These are phyloP conservation scores for Nicotiana attenuata DNA, from an alignment of 257 asterid genomes.

Conservation along the genomic window DNA sequence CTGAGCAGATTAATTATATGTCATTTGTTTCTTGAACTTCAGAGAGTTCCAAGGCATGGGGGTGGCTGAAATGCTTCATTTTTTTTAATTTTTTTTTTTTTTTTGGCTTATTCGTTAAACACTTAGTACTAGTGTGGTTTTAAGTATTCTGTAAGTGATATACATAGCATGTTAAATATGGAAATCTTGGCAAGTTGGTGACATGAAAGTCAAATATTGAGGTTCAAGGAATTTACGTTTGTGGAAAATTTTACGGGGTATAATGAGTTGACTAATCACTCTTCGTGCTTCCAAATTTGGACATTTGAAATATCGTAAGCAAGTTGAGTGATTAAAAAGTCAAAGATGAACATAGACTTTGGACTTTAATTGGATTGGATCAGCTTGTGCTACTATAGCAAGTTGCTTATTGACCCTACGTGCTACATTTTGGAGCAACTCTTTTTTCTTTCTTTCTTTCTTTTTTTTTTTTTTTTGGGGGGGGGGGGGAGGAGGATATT, in stretches of 20 bases:
- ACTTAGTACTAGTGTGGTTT: background rate
- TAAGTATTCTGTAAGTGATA: background rate
- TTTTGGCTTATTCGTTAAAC: background rate
- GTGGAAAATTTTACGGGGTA: background rate
- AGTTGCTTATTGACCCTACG: too few species aligned
- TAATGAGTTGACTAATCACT: too few species aligned
- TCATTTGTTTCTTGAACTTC: background rate
- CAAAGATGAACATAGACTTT: too few species aligned
- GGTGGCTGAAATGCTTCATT: constrained; percentile 8
- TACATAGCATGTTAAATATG: background rate
- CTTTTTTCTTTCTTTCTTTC: too few species aligned
- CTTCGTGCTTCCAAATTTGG: too few species aligned
- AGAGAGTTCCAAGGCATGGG: background rate
- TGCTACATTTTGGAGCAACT: too few species aligned
- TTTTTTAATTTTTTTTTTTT: background rate
- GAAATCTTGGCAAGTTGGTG: background rate
- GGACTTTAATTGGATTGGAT: too few species aligned
- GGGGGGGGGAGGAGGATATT: too few species aligned
- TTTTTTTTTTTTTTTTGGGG: too few species aligned
- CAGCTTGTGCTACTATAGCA: too few species aligned
- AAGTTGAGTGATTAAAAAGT: too few species aligned
- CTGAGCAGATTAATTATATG: constrained; percentile 5
- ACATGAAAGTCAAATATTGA: constrained; percentile 4
- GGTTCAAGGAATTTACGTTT: background rate
- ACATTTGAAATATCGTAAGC: too few species aligned